Evolutionary conservation across 805 yeast species (phyloP).

Genomic region (Wickerhamia fluorescens): DNA sequence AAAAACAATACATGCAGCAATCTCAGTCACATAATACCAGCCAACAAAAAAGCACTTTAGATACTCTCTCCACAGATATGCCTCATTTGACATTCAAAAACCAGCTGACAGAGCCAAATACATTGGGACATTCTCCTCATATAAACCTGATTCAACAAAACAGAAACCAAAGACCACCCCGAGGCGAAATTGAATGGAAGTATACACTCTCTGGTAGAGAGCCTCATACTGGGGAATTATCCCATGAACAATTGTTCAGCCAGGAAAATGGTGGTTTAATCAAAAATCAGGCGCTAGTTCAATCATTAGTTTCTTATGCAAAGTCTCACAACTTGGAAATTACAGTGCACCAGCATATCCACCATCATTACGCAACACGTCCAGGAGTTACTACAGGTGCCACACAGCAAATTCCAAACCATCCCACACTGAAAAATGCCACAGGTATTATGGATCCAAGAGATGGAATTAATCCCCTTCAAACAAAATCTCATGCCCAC

Average conservation of each 20-base stretch:
- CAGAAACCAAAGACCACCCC: too few relatives aligned
- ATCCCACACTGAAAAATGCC: conserved; percentile 3
- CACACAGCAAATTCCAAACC: conserved; percentile 4
- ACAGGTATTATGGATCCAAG: conserved; percentile 1
- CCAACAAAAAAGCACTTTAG: conserved; percentile 2
- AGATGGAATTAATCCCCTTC: conserved; percentile 2
- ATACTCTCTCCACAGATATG: background rate
- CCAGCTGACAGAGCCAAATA: too few relatives aligned
- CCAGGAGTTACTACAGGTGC: conserved; percentile 35
- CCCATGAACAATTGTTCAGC: conserved; percentile 17
- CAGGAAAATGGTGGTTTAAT: conserved; percentile 41
- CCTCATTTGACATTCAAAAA: background rate
- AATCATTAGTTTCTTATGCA: conserved; percentile 54
- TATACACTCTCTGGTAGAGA: conserved; percentile 39
- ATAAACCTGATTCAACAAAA: too few relatives aligned
- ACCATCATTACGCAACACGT: conserved; percentile 69
- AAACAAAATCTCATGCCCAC: background rate
- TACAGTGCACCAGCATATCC: conserved; percentile 80
- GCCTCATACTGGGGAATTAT: conserved; percentile 18
- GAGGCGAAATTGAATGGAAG: conserved; percentile 56
- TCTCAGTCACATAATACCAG: conserved; percentile 1
- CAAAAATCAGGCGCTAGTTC: conserved; percentile 46
- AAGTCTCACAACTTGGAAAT: conserved; percentile 49
- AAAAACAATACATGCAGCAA: background rate
- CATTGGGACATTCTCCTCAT: too few relatives aligned